phyloP scores from a whole-genome alignment of 139 green algal species.

The Ostreobium quekettii region DNA sequence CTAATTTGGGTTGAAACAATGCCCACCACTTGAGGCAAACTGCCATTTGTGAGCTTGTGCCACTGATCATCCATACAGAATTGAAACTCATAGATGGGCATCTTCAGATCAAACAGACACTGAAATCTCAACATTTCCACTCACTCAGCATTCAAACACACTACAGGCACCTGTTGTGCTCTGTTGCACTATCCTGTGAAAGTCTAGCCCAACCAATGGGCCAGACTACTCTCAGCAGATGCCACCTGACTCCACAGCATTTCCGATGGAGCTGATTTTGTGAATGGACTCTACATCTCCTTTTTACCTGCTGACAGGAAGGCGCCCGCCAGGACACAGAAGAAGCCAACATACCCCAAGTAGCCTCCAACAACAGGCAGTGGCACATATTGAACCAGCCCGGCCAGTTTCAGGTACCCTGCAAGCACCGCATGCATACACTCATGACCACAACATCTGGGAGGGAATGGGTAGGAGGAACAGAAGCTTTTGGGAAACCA shows the following conservation, averaged over 20 bases:
- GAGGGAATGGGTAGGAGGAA: too few species aligned
- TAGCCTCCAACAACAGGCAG: conserved; percentile 67
- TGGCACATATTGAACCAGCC: conserved; percentile 69
- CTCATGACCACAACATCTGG: too few species aligned
- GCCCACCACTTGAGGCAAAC: neutral
- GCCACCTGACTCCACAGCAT: neutral
- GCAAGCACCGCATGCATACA: too few species aligned
- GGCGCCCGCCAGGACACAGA: too few species aligned
- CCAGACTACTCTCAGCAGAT: neutral
- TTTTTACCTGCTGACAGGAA: too few species aligned
- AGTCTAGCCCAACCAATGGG: too few species aligned
- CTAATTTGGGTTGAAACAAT: neutral
- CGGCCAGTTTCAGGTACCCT: conserved; percentile 50
- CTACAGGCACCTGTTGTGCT: neutral
- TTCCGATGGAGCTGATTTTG: neutral
- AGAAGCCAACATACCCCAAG: conserved; percentile 36
- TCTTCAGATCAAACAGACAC: too few species aligned
- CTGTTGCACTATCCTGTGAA: neutral
- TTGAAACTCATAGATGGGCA: too few species aligned
- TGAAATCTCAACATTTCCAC: conserved; percentile 4
- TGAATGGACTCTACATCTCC: neutral
- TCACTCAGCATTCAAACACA: conserved; percentile 16
- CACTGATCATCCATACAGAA: too few species aligned
- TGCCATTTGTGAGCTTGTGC: neutral
- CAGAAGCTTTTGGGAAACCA: too few species aligned